Conservation (phyloP, 345 rosid genomes). For the Eucalyptus regnans region DNA sequence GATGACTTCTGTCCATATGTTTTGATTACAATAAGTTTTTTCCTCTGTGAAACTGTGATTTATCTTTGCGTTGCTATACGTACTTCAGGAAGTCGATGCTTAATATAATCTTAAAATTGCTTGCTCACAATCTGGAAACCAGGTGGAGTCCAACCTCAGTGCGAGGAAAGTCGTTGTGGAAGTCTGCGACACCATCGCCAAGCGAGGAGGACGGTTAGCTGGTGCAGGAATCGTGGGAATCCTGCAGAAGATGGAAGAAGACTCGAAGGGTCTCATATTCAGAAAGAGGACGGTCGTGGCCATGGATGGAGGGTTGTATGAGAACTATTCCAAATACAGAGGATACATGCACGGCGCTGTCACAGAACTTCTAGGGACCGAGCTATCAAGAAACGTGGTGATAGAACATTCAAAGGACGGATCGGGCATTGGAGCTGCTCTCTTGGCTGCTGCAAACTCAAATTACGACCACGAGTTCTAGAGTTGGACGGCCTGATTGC, state of each 20-base stretch:
- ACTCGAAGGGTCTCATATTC: conserved; percentile 35
- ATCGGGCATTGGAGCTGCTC: conserved; percentile 88
- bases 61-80: no score
- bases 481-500: not conserved
- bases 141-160: conserved; percentile 44
- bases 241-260: conserved; percentile 68
- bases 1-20: not conserved
- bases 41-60: not conserved
- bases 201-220: conserved; percentile 69
- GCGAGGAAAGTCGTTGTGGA: conserved; percentile 40
- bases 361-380: conserved; percentile 49
- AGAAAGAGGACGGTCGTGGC: conserved; percentile 70
- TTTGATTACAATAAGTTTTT: not conserved
- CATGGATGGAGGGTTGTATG: conserved; percentile 81
- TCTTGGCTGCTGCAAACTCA: conserved; percentile 76
- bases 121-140: not conserved
- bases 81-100: not conserved
- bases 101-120: not conserved
- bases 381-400: conserved; percentile 33
- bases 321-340: conserved; percentile 59
- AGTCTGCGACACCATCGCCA: conserved; percentile 56
- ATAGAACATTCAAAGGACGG: conserved; percentile 76
- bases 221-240: conserved; percentile 90
- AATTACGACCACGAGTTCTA: conserved; percentile 31
- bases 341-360: conserved; percentile 54